Conservation (phyloP, 306 rosid species). For the Rosa persica region DNA sequence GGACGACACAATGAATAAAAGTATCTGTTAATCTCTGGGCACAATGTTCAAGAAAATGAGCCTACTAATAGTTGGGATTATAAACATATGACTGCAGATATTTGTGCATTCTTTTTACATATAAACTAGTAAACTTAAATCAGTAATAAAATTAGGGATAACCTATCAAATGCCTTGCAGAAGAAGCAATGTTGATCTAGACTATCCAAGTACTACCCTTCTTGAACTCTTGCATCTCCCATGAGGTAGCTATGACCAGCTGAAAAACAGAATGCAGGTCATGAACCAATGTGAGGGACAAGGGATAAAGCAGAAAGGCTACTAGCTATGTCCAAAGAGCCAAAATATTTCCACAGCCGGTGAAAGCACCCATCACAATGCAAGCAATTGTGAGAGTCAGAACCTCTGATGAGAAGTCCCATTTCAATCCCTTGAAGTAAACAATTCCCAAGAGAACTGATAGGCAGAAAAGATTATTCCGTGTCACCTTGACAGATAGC, state of each 20-base stretch:
- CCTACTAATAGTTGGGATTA: not conserved
- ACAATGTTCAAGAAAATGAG: not conserved
- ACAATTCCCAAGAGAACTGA: slow-evolving; percentile 87
- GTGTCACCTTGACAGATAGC: no score
- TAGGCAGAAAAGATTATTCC: slow-evolving; percentile 18
- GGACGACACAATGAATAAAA: not conserved
- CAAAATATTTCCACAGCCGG: slow-evolving; percentile 43
- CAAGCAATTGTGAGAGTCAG: slow-evolving; percentile 70
- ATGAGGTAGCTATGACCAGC: slow-evolving; percentile 52
- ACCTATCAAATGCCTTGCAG: no score
- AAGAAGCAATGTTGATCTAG: not conserved
- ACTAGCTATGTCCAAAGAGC: slow-evolving; percentile 71
- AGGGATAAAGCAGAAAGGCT: slow-evolving; percentile 77
- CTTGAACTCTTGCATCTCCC: not conserved
- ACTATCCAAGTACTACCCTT: not conserved
- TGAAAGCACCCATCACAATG: slow-evolving; percentile 49
- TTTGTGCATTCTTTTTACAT: no score
- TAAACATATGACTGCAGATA: not conserved
- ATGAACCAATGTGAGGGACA: slow-evolving; percentile 71
- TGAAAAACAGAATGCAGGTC: slow-evolving; percentile 70
- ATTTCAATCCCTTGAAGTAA: slow-evolving; percentile 67
- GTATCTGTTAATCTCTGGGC: not conserved
- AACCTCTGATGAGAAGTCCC: slow-evolving; percentile 90
- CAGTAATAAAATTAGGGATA: no score
- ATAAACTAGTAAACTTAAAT: no score